These are phyloP conservation scores for Phanerodontia chrysosporium DNA, from an alignment of 768 basidiomycete genomes.

Conservation along the genomic window DNA sequence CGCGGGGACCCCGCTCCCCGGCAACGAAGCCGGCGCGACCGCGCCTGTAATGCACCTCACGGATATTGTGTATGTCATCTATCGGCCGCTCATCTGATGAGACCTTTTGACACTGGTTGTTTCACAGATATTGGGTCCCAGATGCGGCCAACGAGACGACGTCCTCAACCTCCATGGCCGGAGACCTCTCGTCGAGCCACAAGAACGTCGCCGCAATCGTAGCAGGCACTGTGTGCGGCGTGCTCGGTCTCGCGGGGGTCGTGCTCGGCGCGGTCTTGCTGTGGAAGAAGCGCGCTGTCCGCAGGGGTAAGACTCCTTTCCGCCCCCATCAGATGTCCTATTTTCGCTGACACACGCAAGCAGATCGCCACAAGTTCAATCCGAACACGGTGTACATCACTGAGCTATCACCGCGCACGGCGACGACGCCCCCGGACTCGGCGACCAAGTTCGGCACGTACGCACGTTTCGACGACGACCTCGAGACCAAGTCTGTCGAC, in stretches of 20 bases:
- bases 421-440: background rate
- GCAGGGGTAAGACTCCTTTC: background rate
- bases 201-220: constrained; percentile 9
- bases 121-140: constrained; percentile 7
- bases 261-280: background rate
- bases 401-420: background rate
- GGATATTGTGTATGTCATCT: background rate
- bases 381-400: constrained; percentile 5
- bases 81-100: background rate
- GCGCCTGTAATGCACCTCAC: constrained; percentile 7
- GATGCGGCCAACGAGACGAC: background rate
- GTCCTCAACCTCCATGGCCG: background rate
- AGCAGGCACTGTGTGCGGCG: constrained; percentile 1
- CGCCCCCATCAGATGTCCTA: too few species aligned
- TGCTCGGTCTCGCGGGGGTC: constrained; percentile 1
- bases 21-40: background rate
- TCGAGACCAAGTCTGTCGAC: background rate
- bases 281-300: background rate
- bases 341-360: background rate
- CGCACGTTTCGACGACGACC: constrained; percentile 8
- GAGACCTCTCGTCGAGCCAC: background rate
- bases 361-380: constrained; percentile 8
- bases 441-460: constrained; percentile 3
- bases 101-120: background rate
- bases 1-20: background rate